Conservation (phyloP, 768 basidiomycete species). For the Mycena rosella region DNA sequence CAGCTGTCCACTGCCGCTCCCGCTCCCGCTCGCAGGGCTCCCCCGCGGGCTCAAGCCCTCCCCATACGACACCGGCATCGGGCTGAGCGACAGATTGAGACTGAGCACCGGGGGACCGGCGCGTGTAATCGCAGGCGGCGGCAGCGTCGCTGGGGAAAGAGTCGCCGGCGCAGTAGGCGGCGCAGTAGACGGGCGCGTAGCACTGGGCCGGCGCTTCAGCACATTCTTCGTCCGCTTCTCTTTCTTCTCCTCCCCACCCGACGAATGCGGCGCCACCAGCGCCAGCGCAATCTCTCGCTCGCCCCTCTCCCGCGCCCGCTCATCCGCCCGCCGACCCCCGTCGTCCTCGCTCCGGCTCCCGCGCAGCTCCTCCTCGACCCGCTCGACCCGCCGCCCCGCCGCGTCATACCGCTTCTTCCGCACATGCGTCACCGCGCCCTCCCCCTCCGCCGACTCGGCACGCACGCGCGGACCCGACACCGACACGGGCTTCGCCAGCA, state of each 20-base stretch:
- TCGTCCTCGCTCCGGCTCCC: constrained; percentile 15
- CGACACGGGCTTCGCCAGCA: constrained; percentile 32
- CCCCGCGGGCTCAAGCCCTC: constrained; percentile 4
- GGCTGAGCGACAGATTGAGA: constrained; percentile 31
- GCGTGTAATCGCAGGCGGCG: constrained; percentile 6
- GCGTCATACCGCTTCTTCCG: constrained; percentile 25
- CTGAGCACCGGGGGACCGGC: constrained; percentile 28
- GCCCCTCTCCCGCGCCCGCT: constrained; percentile 42
- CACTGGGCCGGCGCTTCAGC: constrained; percentile 35
- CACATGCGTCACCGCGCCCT: not conserved
- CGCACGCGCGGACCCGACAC: constrained; percentile 3
- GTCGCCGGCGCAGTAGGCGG: constrained; percentile 3
- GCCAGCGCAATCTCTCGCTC: constrained; percentile 37
- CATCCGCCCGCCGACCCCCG: constrained; percentile 20
- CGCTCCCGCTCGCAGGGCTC: constrained; percentile 18
- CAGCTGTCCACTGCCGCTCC: constrained; percentile 31
- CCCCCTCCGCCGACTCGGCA: constrained; percentile 24
- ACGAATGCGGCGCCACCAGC: constrained; percentile 10
- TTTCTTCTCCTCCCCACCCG: constrained; percentile 40
- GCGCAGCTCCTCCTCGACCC: constrained; percentile 8
- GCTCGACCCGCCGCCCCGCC: constrained; percentile 23
- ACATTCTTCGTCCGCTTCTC: constrained; percentile 45
- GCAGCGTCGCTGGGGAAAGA: constrained; percentile 8
- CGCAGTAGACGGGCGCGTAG: constrained; percentile 9
- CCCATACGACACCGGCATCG: constrained; percentile 18